Conservation (phyloP, 345 rosid species). For the Heritiera littoralis region DNA sequence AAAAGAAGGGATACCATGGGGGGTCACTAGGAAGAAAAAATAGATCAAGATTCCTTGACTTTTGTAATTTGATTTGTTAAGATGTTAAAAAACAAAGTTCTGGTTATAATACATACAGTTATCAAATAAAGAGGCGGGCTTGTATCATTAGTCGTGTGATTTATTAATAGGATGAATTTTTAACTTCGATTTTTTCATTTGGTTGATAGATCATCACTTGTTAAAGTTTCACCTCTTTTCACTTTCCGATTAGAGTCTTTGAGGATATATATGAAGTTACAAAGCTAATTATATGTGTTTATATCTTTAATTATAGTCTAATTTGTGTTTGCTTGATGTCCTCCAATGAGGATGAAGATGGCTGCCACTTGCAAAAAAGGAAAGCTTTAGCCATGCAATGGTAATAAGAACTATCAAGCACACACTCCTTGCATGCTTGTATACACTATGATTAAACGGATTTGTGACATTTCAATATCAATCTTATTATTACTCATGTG, state of each 20-base stretch:
- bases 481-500: background rate
- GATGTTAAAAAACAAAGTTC: too few relatives aligned
- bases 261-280: background rate
- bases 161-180: too few relatives aligned
- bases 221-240: background rate
- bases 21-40: slow-evolving; percentile 17
- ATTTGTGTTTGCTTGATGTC: background rate
- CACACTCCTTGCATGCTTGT: background rate
- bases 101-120: too few relatives aligned
- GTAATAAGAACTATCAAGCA: background rate
- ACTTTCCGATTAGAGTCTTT: background rate
- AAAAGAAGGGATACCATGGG: background rate
- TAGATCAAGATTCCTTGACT: background rate
- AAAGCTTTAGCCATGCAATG: background rate
- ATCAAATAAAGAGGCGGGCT: too few relatives aligned
- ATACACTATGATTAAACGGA: background rate
- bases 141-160: too few relatives aligned
- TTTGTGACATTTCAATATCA: background rate
- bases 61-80: background rate
- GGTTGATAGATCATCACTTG: too few relatives aligned
- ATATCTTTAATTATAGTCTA: background rate
- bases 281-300: slow-evolving; percentile 4
- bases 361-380: background rate
- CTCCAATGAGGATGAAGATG: background rate
- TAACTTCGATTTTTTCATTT: too few relatives aligned